Conservation (phyloP, 106 monocot genomes). For the Apostasia shenzhenica region DNA sequence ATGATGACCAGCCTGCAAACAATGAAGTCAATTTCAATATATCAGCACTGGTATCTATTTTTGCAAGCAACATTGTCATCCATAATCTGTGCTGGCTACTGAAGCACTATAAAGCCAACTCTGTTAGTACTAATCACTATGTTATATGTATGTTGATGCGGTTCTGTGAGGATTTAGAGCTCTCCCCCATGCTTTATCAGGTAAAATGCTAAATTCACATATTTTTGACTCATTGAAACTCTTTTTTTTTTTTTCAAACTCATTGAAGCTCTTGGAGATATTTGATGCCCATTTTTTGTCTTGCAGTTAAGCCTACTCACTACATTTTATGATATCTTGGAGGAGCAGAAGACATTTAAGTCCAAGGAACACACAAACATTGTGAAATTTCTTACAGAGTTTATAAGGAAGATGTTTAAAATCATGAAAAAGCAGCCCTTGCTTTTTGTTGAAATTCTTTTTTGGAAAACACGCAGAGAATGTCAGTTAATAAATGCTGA, state of each 20-base stretch:
- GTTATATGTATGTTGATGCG: conserved; percentile 69
- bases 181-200: conserved; percentile 91
- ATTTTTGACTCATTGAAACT: no score
- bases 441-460: conserved; percentile 91
- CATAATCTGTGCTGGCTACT: conserved; percentile 86
- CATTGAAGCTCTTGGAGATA: not conserved
- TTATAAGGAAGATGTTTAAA: conserved; percentile 81
- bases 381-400: conserved; percentile 61
- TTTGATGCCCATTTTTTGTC: not conserved
- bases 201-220: conserved; percentile 25
- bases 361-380: conserved; percentile 50
- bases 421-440: conserved; percentile 70
- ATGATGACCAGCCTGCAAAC: conserved; percentile 48
- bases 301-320: conserved; percentile 80
- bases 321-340: conserved; percentile 70
- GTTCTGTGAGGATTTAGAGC: conserved; percentile 80
- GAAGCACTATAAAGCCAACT: conserved; percentile 75
- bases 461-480: conserved; percentile 91
- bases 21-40: conserved; percentile 87
- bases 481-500: conserved; percentile 89
- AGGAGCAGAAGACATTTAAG: conserved; percentile 43
- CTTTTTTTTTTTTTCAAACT: not conserved
- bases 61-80: conserved; percentile 62
- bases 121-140: conserved; percentile 75
- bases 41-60: conserved; percentile 47